These are phyloP conservation scores for Decorospora gaudefroyi DNA, from an alignment of 2,329 filamentous ascomycete genomes.

Conservation along the genomic window DNA sequence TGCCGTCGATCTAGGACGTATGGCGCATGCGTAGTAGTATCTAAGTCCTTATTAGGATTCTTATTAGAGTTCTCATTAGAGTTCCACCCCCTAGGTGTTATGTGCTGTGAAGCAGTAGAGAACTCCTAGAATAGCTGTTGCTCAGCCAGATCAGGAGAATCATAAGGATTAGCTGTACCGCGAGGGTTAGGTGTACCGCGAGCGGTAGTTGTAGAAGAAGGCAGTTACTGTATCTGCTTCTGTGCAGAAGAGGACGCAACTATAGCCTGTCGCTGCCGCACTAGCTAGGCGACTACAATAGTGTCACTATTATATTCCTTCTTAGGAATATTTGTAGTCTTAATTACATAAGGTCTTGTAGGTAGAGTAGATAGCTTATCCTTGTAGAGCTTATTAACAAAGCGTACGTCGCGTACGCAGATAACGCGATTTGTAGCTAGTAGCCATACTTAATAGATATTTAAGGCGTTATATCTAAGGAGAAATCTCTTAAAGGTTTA, in stretches of 20 bases:
- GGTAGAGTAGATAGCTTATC: neutral
- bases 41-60: neutral
- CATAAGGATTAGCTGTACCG: too few species aligned
- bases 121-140: neutral
- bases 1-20: neutral
- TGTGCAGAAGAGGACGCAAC: neutral
- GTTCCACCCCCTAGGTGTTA: neutral
- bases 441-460: constrained; percentile 18
- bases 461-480: constrained; percentile 17
- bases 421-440: constrained; percentile 9
- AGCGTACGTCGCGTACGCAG: constrained; percentile 8
- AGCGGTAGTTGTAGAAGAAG: neutral
- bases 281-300: neutral
- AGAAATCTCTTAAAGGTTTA: constrained; percentile 18
- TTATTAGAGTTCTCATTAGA: neutral
- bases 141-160: neutral
- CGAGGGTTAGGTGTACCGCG: too few species aligned
- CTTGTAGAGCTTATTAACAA: constrained; percentile 5
- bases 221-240: neutral
- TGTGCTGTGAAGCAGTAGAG: neutral
- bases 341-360: neutral
- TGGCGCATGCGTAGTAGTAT: neutral
- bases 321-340: neutral
- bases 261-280: neutral
- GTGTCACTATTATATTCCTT: constrained; percentile 1